Evolutionary conservation across 148 eudicot genomes (phyloP), one percentile per base, ranked within the genome.

Genomic region (Heliosperma pusillum): DNA sequence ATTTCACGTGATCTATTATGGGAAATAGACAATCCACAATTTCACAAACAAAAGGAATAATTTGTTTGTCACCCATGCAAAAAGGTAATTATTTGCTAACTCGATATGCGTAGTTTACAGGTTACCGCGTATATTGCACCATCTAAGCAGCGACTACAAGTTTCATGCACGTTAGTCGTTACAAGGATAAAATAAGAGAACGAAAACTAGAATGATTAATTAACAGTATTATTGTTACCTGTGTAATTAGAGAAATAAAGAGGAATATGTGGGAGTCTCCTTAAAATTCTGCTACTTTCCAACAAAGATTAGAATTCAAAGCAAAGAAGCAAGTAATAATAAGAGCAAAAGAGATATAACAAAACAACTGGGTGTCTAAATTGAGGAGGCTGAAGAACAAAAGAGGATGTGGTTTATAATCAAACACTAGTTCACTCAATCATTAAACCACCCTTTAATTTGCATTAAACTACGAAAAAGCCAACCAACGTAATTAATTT

Each of bases 361-460:
- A 1, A 58, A 5, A 20, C 26, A 21, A 21, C 7, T 58, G 62
- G 12, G 10, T 58, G 62, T 58, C 62, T 21, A 58, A 58, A 58
- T 58, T 58, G 6, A 58, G 62, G 62, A 15, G 62, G 62, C 17
- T 56, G 62, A 26, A 21, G 10, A 58, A 58, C 53, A 10, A 7
- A 58, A 21, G 8, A 58, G 4, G 24, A 2, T 58, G 66, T 62
- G 66, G 66, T 62, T 62, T 62, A 62, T 62, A 62, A 62, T 62
- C 66, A 62, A 10, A 11, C 33, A 62, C 36, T 10, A 25, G 7
- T 62, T 62, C 12, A 26, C 26, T 26, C 33, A 62, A n/a, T 26
- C 33, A 25, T 62, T 25, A 62, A 62, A 25, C 36, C 11, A 11
- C 66, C 66, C 36, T 62, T 62, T 62, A 8, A 5, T 58, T 58